These are phyloP conservation scores for Alternaria triticina DNA, from an alignment of 2,329 filamentous ascomycete genomes.

Conservation along the genomic window DNA sequence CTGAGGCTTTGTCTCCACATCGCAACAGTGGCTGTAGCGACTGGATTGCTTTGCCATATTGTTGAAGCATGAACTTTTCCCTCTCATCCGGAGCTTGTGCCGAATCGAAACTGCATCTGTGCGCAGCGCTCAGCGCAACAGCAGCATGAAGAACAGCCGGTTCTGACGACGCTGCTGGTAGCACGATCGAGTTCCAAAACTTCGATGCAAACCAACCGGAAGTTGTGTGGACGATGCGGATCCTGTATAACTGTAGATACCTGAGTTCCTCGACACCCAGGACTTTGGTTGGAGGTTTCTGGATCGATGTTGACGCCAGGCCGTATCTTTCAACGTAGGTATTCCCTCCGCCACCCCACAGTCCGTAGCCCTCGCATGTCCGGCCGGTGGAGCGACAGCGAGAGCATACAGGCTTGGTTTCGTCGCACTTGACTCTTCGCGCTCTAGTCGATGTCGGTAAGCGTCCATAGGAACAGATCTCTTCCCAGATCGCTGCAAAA, in stretches of 20 bases:
- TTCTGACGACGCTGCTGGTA: conserved; percentile 49
- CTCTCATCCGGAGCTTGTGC: conserved; percentile 15
- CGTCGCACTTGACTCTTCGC: conserved; percentile 46
- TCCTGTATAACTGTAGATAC: conserved; percentile 6
- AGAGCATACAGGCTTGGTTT: conserved; percentile 46
- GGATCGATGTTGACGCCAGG: not conserved
- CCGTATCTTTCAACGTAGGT: conserved; percentile 13
- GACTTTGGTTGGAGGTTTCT: not conserved
- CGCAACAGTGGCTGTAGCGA: conserved; percentile 35
- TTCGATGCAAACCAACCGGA: conserved; percentile 13
- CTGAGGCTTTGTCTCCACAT: conserved; percentile 27
- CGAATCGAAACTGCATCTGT: conserved; percentile 21
- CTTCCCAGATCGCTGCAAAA: not conserved
- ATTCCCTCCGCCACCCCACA: conserved; percentile 49
- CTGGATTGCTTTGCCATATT: conserved; percentile 52
- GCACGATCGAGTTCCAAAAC: conserved; percentile 51
- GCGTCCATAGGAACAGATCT: not conserved
- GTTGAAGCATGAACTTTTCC: conserved; percentile 45
- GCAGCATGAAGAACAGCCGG: conserved; percentile 53
- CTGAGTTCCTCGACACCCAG: conserved; percentile 1
- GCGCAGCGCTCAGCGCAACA: conserved; percentile 50
- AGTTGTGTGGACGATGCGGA: not conserved
- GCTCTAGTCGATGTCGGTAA: conserved; percentile 16
- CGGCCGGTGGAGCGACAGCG: conserved; percentile 47
- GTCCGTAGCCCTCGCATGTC: conserved; percentile 53